Evolutionary conservation across 306 rosid genomes (phyloP), one percentile per base, ranked within the genome.

Genomic region (Prosopis cineraria): DNA sequence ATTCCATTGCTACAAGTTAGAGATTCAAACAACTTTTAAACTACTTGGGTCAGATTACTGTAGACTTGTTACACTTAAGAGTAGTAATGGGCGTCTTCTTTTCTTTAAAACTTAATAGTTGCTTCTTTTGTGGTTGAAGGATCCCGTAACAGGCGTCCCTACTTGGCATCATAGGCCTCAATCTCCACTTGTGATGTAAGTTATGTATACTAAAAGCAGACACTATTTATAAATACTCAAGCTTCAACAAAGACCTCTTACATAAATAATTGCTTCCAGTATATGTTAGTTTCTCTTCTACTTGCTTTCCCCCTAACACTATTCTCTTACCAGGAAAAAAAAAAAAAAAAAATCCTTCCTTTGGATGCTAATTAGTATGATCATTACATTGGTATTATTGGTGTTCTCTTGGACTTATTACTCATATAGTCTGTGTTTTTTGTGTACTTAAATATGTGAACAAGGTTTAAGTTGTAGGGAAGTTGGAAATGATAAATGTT

Each of bases 71-170:
- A 64, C 65, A 44, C 72, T 40, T 65, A 34, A 24, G 52, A 47
- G 27, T 20, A 27, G 60, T 40, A 43, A 71, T 27, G 62, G 68
- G 59, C 48, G 77, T 24, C 59, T 48, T n/a, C 56, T 56, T 7
- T 70, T 77, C 69, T 63, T 24, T 63, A 8, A 36, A 33, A 76
- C 84, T 84, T 14, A 68, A 36, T 11, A 0, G 36, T 43, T 76
- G 40, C 22, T 68, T 53, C 47, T 75, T 82, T 79, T 40, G 72
- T 70, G 74, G 83, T 79, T 67, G 72, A 83, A 93, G 96, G 97
- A 93, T 83, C 94, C 97, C 13, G 92, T 93, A 47, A 93, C 97
- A 2, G 83, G 87, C 80, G 78, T 89, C 44, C 97, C 96, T 64
- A 82, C 83, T 16, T 93, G 96, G 97, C 92, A 89, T 82, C 76